Conservation (phyloP, 805 yeast genomes). For the Brettanomyces custersianus region DNA sequence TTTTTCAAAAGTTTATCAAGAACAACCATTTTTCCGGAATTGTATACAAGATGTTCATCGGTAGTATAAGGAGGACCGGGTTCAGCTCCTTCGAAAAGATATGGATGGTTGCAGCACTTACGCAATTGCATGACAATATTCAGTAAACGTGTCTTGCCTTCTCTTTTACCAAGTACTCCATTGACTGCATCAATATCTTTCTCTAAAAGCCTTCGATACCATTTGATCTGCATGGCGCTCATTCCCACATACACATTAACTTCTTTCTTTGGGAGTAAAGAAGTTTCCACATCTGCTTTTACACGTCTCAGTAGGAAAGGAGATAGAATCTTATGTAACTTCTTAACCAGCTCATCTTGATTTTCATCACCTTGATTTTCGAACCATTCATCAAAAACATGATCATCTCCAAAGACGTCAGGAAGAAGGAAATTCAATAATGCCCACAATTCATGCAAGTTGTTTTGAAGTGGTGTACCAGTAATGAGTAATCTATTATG, state of each 20-base stretch:
- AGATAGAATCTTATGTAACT: conserved; percentile 76
- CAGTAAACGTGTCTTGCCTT: conserved; percentile 81
- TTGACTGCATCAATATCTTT: conserved; percentile 95
- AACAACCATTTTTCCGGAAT: conserved; percentile 86
- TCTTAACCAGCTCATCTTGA: conserved; percentile 80
- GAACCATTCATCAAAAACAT: conserved; percentile 89
- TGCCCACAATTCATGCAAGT: conserved; percentile 95
- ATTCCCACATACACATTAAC: conserved; percentile 84
- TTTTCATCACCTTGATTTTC: conserved; percentile 51
- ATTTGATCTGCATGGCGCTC: conserved; percentile 89
- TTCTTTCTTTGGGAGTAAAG: conserved; percentile 85
- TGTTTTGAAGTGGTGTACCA: conserved; percentile 94
- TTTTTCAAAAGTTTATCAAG: conserved; percentile 74
- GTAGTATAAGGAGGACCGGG: conserved; percentile 98
- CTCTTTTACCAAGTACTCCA: conserved; percentile 91
- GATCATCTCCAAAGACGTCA: conserved; percentile 89
- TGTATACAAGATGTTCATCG: conserved; percentile 86
- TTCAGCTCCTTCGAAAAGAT: conserved; percentile 96
- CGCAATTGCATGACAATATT: conserved; percentile 95
- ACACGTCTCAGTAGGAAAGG: conserved; percentile 88
- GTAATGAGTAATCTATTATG: conserved; percentile 80
- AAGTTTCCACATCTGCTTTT: conserved; percentile 87
- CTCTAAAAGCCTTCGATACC: conserved; percentile 85
- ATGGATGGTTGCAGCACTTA: conserved; percentile 96
- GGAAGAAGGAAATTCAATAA: conserved; percentile 82